Conservation (phyloP, 495 filamentous ascomycete species). For the Xylaria acuta region DNA sequence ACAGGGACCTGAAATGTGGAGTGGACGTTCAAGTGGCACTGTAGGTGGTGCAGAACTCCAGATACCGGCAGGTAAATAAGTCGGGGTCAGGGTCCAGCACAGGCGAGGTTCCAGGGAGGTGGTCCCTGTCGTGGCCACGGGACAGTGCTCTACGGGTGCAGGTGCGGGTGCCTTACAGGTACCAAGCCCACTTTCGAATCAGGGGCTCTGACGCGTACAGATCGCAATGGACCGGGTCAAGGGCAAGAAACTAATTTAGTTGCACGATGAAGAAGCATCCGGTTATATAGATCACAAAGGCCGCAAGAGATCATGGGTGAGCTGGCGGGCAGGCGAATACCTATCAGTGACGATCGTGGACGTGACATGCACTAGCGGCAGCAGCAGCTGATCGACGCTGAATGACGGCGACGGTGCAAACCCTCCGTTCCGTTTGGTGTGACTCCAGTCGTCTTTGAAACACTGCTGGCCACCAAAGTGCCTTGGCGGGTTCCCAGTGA, state of each 20-base stretch:
- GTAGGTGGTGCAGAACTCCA: neutral
- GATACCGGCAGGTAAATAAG: neutral
- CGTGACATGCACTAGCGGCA: neutral
- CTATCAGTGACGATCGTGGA: neutral
- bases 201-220: neutral
- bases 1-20: constrained; percentile 1
- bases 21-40: neutral
- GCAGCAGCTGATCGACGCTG: constrained; percentile 10
- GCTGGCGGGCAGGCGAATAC: neutral
- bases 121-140: neutral
- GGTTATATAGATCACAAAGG: neutral
- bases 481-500: neutral
- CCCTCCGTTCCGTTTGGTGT: neutral
- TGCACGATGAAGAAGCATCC: neutral
- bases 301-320: neutral
- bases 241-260: neutral
- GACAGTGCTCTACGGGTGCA: neutral
- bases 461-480: neutral
- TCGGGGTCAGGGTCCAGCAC: neutral
- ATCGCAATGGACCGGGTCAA: neutral
- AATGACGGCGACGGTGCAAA: neutral
- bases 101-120: neutral
- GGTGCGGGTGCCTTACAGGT: neutral
- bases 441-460: constrained; percentile 12
- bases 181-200: neutral